Evolutionary conservation across 1,284 basidiomycete species (phyloP), one percentile per base, ranked within the genome.

Genomic region (Sphaerobolus stellatus): DNA sequence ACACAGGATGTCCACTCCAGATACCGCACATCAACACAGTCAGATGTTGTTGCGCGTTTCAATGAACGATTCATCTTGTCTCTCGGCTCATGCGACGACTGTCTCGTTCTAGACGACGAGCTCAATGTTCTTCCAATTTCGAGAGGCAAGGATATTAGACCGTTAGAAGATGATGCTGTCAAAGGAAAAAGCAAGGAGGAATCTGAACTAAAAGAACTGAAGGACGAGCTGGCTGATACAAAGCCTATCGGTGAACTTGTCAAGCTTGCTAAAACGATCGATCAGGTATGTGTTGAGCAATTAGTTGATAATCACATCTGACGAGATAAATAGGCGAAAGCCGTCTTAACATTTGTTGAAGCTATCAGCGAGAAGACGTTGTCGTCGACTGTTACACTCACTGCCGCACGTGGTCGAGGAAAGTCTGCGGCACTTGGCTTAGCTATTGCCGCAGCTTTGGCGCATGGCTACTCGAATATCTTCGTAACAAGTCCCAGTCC

Each of bases 51-150:
- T 43, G 93, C 95, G 1, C 86, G 97, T 46, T 99, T 99, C 79
- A 99, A 99, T 74, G 97, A 99, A 69, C 89, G 97, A 9, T 99
- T 99, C 75, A 93, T 98, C 64, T 80, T 98, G 45, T 94, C 95
- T 29, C 82, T 98, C 11, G 93, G 93, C 18, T 90, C 91, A 11
- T 95, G 91, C 65, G 79, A 86, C 22, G 92, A 96, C 67, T 98
- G 95, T 62, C 78, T 99, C 1, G 85, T 99, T 24, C 81, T 99
- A 44, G 97, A 99, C 66, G 97, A 99, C 66, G 97, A 99, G 71
- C 83, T 99, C 52, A 99, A 99, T 66, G 95, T 99, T 5, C 83
- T 99, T 2, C 97, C 97, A 1, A 87, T 99, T 20, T 97, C 94
- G n/a, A 87, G 87, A 47, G 96, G 90, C 34, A 98, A 98, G 71